Evolutionary conservation across 306 rosid genomes (phyloP).

Genomic region (Vigna hirtella): DNA sequence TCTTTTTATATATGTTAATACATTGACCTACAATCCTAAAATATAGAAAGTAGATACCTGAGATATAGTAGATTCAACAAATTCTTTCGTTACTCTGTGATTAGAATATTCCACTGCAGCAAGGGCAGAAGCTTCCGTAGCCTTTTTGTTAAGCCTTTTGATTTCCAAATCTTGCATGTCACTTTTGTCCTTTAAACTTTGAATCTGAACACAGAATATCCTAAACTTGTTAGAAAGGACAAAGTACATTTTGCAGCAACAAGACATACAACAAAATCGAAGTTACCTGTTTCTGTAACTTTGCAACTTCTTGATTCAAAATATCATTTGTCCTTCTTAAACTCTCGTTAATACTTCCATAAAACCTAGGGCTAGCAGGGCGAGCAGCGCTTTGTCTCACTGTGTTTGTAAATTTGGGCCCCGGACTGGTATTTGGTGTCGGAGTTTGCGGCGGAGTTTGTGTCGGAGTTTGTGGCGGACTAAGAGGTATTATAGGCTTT

Average conservation of each 20-base stretch:
- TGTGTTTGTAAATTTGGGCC: slow-evolving; percentile 55
- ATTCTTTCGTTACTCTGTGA: slow-evolving; percentile 54
- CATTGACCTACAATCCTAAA: background rate
- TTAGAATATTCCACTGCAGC: slow-evolving; percentile 66
- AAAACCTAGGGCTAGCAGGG: slow-evolving; percentile 52
- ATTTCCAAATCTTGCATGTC: slow-evolving; percentile 66
- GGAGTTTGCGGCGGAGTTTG: background rate
- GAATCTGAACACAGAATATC: slow-evolving; percentile 58
- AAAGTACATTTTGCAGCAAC: background rate
- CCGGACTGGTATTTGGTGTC: slow-evolving; percentile 43
- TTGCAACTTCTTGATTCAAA: slow-evolving; percentile 61
- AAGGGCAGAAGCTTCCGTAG: slow-evolving; percentile 52
- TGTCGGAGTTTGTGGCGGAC: slow-evolving; percentile 48
- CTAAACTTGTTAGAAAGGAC: slow-evolving; percentile 13
- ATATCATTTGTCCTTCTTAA: slow-evolving; percentile 64
- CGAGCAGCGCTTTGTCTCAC: slow-evolving; percentile 70
- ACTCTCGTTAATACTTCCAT: slow-evolving; percentile 63
- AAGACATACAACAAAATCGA: slow-evolving; percentile 9
- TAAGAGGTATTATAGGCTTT: slow-evolving; percentile 49
- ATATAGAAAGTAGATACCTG: slow-evolving; percentile 58
- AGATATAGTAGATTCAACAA: slow-evolving; percentile 58
- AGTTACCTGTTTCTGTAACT: slow-evolving; percentile 70
- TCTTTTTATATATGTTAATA: no score
- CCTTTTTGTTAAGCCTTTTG: slow-evolving; percentile 56
- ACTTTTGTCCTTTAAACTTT: slow-evolving; percentile 59